Conservation (phyloP, 208 protist species). For the Eutreptiella sp. region DNA sequence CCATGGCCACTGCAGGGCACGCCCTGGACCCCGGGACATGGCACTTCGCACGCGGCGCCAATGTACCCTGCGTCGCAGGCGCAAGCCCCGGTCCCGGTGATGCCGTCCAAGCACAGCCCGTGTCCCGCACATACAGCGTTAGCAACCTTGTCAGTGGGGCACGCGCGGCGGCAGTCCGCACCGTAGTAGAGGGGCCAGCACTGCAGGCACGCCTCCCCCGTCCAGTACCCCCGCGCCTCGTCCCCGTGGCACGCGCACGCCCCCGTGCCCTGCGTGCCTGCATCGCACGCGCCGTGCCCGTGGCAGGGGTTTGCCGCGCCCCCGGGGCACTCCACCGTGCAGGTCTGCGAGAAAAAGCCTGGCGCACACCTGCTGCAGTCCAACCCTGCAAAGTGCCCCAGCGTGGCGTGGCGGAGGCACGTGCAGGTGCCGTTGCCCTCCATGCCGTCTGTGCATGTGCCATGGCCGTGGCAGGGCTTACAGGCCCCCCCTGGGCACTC, state of each 20-base stretch:
- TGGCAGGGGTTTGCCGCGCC: constrained; percentile 7
- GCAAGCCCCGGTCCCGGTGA: constrained; percentile 9
- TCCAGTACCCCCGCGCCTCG: constrained; percentile 24
- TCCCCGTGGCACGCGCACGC: constrained; percentile 33
- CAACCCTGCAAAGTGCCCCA: constrained; percentile 14
- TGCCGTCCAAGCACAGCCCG: constrained; percentile 15
- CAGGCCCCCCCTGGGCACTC: constrained; percentile 28
- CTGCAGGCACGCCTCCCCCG: constrained; percentile 4
- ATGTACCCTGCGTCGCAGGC: constrained; percentile 20
- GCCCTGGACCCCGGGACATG: background rate
- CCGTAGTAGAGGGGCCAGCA: constrained; percentile 19
- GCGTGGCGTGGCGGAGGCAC: background rate
- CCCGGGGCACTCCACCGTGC: constrained; percentile 13
- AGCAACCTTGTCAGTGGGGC: too few relatives aligned
- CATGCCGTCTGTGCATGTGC: constrained; percentile 13
- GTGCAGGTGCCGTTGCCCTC: constrained; percentile 17
- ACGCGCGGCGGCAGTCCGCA: background rate
- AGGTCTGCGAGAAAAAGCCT: background rate
- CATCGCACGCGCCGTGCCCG: constrained; percentile 6
- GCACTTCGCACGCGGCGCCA: constrained; percentile 20
- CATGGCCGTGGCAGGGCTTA: constrained; percentile 21
- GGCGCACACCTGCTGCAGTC: constrained; percentile 16
- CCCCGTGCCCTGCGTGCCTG: constrained; percentile 27
- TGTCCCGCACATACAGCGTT: constrained; percentile 22
- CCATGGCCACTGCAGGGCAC: constrained; percentile 18